Base-by-base conservation (phyloP, 2,329 filamentous ascomycete species). In the Graphium sp. region DNA sequence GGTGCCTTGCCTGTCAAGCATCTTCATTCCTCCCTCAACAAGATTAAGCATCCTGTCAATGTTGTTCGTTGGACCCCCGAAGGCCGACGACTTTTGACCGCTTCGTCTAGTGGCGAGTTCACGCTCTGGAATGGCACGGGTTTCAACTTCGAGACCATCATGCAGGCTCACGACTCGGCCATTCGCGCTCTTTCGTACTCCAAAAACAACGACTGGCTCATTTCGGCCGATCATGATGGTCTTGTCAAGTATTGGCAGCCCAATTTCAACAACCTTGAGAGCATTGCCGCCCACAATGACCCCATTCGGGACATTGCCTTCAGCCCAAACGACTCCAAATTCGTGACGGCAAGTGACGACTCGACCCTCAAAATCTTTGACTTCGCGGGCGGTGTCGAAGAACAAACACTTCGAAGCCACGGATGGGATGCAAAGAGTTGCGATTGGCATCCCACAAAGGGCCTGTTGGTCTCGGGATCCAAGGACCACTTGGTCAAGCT, bases 81-180 rank as follows among this genome's bases (percentile, higher is more conserved):
- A 52, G 89, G 89, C 17, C 75, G 89, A 35, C 67, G 89, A 39
- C 58, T 98, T 32, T 64, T 98, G 47, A 95, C 89, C 0, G 89
- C 84, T 14, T 92, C 85, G 0, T 92, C 84, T 39, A 95, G 87
- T 48, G 89, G 89, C 45, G 89, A 98, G 49, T 98, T 98, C 44
- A 98, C 91, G 22, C 56, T 98, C 4, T 98, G 89, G 89, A 98
- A 98, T 49, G 89, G 89, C 37, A 95, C 87, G 24, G 87, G 84
- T 15, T 98, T 98, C 66, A 95, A 98, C 52, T 98, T 98, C 43
- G 89, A 98, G 56, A 95, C 89, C 4, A 94, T 98, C 17, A 94
- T 94, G 80, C 85, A 93, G 59, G 87, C 87, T 22, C 87, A 95
- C 51, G 87, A 94, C 52, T 74, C 75, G 31, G 80, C 82, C 21